phyloP scores from a whole-genome alignment of 2,329 filamentous ascomycete species.

The Gliomastix tumulicola region DNA sequence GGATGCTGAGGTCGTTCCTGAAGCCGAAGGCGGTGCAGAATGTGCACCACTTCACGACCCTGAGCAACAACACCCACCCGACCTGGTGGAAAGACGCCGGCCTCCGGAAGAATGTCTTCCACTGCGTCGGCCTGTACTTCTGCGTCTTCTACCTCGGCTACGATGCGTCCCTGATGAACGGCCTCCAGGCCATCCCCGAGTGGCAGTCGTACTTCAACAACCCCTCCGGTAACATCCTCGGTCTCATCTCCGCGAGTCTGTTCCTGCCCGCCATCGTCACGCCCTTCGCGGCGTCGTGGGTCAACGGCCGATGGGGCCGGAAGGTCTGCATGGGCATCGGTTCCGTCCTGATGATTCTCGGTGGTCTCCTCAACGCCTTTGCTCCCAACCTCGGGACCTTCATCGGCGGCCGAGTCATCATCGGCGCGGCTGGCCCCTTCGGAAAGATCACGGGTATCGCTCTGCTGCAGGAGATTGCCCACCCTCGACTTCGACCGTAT shows the following conservation, averaged over 20 bases:
- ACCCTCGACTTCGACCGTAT: constrained; percentile 5
- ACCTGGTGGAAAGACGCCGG: constrained; percentile 2
- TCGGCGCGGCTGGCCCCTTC: constrained; percentile 44
- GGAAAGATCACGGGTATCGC: constrained; percentile 9
- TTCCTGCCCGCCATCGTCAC: constrained; percentile 33
- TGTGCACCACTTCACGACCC: neutral
- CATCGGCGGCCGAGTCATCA: constrained; percentile 39
- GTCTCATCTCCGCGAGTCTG: constrained; percentile 28
- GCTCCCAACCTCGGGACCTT: constrained; percentile 32
- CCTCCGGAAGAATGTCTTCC: constrained; percentile 3
- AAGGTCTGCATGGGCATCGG: constrained; percentile 16
- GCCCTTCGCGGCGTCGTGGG: constrained; percentile 12
- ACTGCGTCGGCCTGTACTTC: constrained; percentile 5
- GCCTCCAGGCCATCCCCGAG: constrained; percentile 7
- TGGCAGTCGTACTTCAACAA: constrained; percentile 14
- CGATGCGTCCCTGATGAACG: constrained; percentile 8
- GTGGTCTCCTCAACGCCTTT: constrained; percentile 9
- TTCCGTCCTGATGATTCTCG: constrained; percentile 15
- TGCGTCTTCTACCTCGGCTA: constrained; percentile 5
- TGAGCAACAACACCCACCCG: constrained; percentile 3
- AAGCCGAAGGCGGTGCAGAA: constrained; percentile 3
- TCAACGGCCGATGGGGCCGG: constrained; percentile 15
- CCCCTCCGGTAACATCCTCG: constrained; percentile 15
- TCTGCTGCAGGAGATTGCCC: constrained; percentile 4
- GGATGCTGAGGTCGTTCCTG: no score